Conservation (phyloP, 768 basidiomycete species). For the Naganishia vaughanmartiniae region DNA sequence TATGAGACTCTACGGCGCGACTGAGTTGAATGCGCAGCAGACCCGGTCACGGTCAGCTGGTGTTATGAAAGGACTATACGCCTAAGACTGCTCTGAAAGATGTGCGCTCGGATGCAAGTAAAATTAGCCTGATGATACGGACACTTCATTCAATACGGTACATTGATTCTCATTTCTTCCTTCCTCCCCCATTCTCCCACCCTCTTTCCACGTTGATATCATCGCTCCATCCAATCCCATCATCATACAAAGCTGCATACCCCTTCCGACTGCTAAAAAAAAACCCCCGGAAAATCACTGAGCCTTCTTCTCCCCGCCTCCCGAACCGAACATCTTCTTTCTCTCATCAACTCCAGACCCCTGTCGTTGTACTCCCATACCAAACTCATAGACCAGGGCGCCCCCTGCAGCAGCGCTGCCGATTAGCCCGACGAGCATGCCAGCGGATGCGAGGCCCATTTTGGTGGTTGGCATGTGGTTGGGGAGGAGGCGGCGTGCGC, state of each 20-base stretch:
- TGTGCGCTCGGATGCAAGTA: no score
- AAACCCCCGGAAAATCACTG: neutral
- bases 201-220: no score
- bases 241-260: neutral
- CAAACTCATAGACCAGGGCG: slow-evolving; percentile 48
- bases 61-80: no score
- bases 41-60: no score
- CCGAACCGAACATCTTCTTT: slow-evolving; percentile 33
- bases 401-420: slow-evolving; percentile 24
- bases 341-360: slow-evolving; percentile 44
- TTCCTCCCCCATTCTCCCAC: no score
- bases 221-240: no score
- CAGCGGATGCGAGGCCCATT: slow-evolving; percentile 37
- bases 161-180: no score
- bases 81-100: no score
- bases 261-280: neutral
- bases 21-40: no score
- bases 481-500: slow-evolving; percentile 13
- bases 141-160: no score
- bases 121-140: no score
- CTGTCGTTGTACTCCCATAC: slow-evolving; percentile 49
- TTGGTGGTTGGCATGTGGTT: slow-evolving; percentile 27
- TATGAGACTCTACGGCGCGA: no score
- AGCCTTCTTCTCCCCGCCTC: slow-evolving; percentile 4
- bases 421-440: slow-evolving; percentile 36